These are phyloP conservation scores for Codiaeum variegatum DNA, from an alignment of 441 rosid genomes.

Conservation along the genomic window DNA sequence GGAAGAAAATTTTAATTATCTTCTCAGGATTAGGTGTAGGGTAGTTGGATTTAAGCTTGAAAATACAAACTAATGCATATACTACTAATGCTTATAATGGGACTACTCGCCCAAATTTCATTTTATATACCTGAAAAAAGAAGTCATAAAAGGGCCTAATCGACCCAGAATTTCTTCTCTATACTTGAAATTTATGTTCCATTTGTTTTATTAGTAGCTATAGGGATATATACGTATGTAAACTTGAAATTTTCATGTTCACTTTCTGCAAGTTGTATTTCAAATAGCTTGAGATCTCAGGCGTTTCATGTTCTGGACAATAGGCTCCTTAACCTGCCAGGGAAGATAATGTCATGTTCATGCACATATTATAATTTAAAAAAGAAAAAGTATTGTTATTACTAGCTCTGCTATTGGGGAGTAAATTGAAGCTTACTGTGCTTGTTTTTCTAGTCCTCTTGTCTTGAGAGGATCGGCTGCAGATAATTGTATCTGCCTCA, in stretches of 20 bases:
- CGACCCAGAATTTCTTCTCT: background rate
- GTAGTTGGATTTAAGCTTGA: background rate
- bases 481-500: slow-evolving; percentile 36
- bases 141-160: background rate
- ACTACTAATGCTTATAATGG: too few species aligned
- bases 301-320: slow-evolving; percentile 66
- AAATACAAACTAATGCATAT: background rate
- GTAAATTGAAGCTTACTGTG: slow-evolving; percentile 46
- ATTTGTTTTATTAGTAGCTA: background rate
- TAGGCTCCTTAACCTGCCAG: slow-evolving; percentile 89
- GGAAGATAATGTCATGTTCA: background rate
- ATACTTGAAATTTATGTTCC: background rate
- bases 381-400: background rate
- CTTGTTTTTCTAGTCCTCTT: slow-evolving; percentile 72
- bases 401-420: background rate
- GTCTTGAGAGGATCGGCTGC: slow-evolving; percentile 60
- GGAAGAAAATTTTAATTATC: background rate
- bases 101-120: too few species aligned
- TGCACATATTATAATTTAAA: background rate
- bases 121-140: background rate
- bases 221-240: background rate
- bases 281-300: slow-evolving; percentile 56
- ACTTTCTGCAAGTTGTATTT: background rate
- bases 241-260: background rate
- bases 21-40: background rate